Conservation (phyloP, 148 eudicot species). For the Amaranthus hypochondriacus region DNA sequence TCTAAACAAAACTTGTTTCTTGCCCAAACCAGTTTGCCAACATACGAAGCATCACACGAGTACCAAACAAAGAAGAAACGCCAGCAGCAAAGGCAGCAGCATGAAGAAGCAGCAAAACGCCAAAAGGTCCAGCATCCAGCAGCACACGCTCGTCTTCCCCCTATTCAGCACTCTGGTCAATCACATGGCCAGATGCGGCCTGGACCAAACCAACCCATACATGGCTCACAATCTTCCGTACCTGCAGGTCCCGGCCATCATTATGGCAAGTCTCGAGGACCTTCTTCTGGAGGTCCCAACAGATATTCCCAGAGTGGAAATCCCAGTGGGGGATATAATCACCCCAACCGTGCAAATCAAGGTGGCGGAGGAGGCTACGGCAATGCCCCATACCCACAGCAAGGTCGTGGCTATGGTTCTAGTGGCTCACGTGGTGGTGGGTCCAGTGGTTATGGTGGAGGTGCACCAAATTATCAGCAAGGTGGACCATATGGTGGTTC, state of each 20-base stretch:
- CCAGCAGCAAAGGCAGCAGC: constrained; percentile 63
- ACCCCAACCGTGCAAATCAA: constrained; percentile 53
- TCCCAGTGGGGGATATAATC: constrained; percentile 46
- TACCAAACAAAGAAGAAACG: constrained; percentile 92
- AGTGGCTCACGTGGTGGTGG: constrained; percentile 61
- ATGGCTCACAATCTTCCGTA: constrained; percentile 51
- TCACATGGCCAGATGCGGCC: constrained; percentile 54
- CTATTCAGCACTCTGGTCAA: constrained; percentile 68
- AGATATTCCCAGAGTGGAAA: constrained; percentile 57
- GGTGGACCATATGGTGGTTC: constrained; percentile 52
- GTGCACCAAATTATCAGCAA: constrained; percentile 42
- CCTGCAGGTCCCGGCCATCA: constrained; percentile 64
- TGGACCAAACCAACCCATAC: constrained; percentile 52
- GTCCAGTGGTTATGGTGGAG: constrained; percentile 48
- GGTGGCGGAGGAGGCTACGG: constrained; percentile 42
- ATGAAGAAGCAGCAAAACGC: constrained; percentile 78
- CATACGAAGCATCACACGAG: constrained; percentile 86
- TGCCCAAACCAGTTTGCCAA: constrained; percentile 50
- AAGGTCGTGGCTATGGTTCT: constrained; percentile 62
- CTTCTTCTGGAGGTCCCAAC: constrained; percentile 50
- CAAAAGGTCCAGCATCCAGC: constrained; percentile 81
- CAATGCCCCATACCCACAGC: constrained; percentile 60
- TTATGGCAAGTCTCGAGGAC: constrained; percentile 65
- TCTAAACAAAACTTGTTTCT: constrained; percentile 1
- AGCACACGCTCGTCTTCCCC: constrained; percentile 71